phyloP scores from a whole-genome alignment of 345 rosid genomes.

The Cardamine chenopodiifolia region DNA sequence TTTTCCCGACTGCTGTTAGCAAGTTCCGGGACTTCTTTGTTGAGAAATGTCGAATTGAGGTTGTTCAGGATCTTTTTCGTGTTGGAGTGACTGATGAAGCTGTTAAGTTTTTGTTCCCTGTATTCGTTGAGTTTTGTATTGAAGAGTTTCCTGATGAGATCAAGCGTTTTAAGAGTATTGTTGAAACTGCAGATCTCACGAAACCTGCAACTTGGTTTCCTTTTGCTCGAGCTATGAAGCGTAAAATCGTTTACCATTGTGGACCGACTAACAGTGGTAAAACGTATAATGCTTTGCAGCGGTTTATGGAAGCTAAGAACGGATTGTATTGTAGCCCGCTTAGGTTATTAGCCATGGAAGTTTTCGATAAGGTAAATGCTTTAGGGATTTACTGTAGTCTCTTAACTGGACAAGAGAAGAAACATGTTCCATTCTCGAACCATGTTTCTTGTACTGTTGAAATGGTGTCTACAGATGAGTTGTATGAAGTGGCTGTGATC shows the following conservation, averaged over 20 bases:
- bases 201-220: constrained; percentile 94
- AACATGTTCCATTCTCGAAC: constrained; percentile 71
- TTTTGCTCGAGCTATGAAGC: constrained; percentile 89
- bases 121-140: constrained; percentile 83
- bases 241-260: constrained; percentile 85
- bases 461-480: constrained; percentile 79
- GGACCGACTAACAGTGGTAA: constrained; percentile 98
- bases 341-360: constrained; percentile 97
- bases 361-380: constrained; percentile 92
- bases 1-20: constrained; percentile 73
- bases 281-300: constrained; percentile 86
- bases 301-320: constrained; percentile 86
- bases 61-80: constrained; percentile 53
- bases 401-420: constrained; percentile 89
- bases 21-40: constrained; percentile 58
- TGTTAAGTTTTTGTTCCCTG: constrained; percentile 74
- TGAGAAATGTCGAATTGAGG: constrained; percentile 52
- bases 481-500: constrained; percentile 87
- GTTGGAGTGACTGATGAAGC: constrained; percentile 74
- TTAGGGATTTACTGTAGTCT: constrained; percentile 89
- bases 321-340: constrained; percentile 93
- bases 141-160: constrained; percentile 79
- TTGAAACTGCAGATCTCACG: constrained; percentile 81
- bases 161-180: constrained; percentile 59
- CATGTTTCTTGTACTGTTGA: constrained; percentile 92